These are phyloP conservation scores for Pisolithus orientalis DNA, from an alignment of 768 basidiomycete genomes.

Conservation along the genomic window DNA sequence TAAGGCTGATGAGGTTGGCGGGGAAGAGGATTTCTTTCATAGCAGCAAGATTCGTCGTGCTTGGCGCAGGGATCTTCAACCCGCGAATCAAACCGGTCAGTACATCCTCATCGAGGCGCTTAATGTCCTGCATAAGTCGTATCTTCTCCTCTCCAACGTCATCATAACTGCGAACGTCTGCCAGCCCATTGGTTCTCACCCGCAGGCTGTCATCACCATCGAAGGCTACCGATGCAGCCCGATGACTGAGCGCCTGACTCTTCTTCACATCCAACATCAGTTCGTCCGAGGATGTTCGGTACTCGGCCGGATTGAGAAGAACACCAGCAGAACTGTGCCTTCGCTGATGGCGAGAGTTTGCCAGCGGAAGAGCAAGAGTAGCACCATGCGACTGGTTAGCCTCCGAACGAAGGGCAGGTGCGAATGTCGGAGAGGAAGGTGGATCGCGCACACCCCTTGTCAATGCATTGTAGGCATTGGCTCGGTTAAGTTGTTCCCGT, in stretches of 20 bases:
- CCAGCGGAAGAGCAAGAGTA: conserved; percentile 29
- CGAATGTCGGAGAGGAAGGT: conserved; percentile 81
- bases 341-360: conserved; percentile 60
- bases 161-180: conserved; percentile 72
- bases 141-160: conserved; percentile 96
- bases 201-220: conserved; percentile 76
- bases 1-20: conserved; percentile 92
- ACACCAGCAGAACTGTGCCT: conserved; percentile 85
- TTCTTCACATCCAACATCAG: conserved; percentile 69
- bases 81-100: conserved; percentile 84
- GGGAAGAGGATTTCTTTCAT: conserved; percentile 99
- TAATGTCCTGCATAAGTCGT: conserved; percentile 83
- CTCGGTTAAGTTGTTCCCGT: conserved; percentile 91
- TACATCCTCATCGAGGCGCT: conserved; percentile 89
- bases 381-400: conserved; percentile 38
- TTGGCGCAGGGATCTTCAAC: conserved; percentile 89
- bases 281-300: conserved; percentile 73
- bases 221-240: conserved; percentile 85
- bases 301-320: conserved; percentile 53
- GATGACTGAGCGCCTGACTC: conserved; percentile 64
- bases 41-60: conserved; percentile 83
- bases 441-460: conserved; percentile 72
- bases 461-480: conserved; percentile 86
- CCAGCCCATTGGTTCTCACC: conserved; percentile 56
- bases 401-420: conserved; percentile 65